A percentile compares a stretch with the other conserved stretches of the same genome.
Conservation (phyloP, 2,329 filamentous ascomycete species). For the Cytospora schulzeri region DNA sequence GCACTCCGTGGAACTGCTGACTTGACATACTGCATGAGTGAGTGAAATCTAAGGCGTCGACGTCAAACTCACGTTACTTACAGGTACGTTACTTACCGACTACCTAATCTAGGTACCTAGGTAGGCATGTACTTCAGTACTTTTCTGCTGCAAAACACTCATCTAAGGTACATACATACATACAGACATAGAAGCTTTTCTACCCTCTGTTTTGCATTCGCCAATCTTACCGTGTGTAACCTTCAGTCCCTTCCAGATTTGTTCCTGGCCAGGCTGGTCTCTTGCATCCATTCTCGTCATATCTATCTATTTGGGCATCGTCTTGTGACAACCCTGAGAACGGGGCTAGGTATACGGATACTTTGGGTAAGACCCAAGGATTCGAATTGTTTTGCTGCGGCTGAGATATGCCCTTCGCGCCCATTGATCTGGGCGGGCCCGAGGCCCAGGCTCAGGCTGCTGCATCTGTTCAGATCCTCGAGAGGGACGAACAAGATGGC, state of each 20-base stretch:
- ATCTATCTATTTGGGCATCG: neutral
- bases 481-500: conserved; percentile 37
- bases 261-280: neutral
- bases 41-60: neutral
- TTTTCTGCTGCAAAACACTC: too few species aligned
- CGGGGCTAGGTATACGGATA: neutral
- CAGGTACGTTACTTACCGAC: too few species aligned
- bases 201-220: neutral
- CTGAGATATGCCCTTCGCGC: conserved; percentile 25
- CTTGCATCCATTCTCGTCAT: too few species aligned
- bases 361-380: neutral
- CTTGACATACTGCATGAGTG: too few species aligned
- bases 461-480: conserved; percentile 24
- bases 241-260: neutral
- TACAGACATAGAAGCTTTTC: neutral
- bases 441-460: conserved; percentile 21
- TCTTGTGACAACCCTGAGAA: neutral
- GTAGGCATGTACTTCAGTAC: neutral
- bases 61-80: neutral
- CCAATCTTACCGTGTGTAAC: neutral
- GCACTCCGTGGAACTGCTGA: neutral
- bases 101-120: too few species aligned
- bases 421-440: conserved; percentile 21
- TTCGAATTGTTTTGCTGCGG: neutral
- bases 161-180: too few species aligned